These are phyloP conservation scores for Colletotrichum liriopes DNA, from an alignment of 2,329 filamentous ascomycete species.

Conservation along the genomic window DNA sequence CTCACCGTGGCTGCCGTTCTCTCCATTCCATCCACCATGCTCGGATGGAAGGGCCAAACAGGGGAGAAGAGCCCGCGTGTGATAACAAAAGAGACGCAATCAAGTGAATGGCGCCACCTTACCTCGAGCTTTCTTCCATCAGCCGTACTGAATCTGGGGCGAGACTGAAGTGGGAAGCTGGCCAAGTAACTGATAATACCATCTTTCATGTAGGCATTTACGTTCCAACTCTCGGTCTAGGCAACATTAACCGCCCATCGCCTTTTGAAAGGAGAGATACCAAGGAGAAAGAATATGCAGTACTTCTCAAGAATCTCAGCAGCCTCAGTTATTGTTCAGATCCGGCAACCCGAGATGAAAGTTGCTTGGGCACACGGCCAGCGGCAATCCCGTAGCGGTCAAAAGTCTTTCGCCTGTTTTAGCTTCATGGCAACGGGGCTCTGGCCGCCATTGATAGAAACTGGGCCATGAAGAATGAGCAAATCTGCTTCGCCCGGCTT, in stretches of 20 bases:
- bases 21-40: background rate
- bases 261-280: background rate
- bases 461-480: background rate
- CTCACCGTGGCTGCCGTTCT: background rate
- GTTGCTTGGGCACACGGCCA: background rate
- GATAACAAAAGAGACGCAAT: background rate
- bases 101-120: background rate
- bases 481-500: background rate
- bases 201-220: background rate
- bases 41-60: background rate
- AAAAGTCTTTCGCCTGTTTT: background rate
- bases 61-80: background rate
- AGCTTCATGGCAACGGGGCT: background rate
- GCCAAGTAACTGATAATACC: background rate
- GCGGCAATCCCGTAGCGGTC: background rate
- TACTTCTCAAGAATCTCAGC: background rate
- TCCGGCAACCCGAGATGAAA: too few species aligned
- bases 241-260: background rate
- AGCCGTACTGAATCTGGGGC: background rate
- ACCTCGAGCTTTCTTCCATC: background rate
- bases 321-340: background rate
- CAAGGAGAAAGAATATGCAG: background rate
- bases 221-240: background rate
- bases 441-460: background rate
- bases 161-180: background rate